Evolutionary conservation across 768 basidiomycete genomes (phyloP).

Genomic region (Pleurotus djamor): DNA sequence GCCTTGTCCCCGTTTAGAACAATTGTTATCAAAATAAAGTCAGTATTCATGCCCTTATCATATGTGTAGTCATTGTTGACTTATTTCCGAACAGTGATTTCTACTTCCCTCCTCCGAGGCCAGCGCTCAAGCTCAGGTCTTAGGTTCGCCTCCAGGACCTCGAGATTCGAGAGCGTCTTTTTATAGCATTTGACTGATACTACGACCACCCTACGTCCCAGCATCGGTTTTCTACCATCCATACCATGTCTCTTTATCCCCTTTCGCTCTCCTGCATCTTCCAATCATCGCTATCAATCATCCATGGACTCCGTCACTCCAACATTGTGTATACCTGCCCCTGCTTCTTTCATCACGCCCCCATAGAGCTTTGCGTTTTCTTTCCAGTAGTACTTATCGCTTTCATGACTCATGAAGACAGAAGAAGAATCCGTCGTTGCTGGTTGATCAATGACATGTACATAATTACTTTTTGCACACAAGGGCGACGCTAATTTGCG

Average conservation of each 20-base stretch:
- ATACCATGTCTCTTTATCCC: neutral
- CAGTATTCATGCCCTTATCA: neutral
- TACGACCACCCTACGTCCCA: neutral
- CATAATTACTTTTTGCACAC: neutral
- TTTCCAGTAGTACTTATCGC: neutral
- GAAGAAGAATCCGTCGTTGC: neutral
- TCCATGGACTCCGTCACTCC: neutral
- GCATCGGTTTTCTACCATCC: neutral
- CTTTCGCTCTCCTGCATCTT: neutral
- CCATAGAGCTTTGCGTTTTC: neutral
- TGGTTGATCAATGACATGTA: neutral
- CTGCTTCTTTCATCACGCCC: too few relatives aligned
- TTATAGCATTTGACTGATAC: neutral
- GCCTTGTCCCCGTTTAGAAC: neutral
- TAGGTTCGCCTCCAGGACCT: neutral
- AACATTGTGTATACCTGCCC: neutral
- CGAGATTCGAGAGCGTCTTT: neutral
- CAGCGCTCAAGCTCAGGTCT: neutral
- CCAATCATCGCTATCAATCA: neutral
- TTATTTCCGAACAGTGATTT: neutral
- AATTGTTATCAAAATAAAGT: slow-evolving; percentile 8
- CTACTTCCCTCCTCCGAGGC: neutral
- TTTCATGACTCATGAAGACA: neutral
- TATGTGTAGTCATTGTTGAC: neutral
- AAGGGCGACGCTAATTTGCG: too few relatives aligned